phyloP scores from a whole-genome alignment of 306 rosid genomes.

The Sphenostylis stenocarpa region DNA sequence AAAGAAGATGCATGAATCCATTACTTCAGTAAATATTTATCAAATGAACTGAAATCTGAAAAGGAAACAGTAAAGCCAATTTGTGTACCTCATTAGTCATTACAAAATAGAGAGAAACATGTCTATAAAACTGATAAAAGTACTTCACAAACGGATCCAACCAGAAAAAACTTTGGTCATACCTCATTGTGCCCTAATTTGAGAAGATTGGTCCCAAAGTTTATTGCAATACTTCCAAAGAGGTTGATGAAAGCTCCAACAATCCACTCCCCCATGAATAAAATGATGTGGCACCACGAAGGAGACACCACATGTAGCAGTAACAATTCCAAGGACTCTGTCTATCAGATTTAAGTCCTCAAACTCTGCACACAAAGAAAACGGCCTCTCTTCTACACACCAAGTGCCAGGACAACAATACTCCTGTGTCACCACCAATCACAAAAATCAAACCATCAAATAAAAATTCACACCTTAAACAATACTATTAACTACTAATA shows the following conservation, averaged over 20 bases:
- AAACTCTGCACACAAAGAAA: conserved; percentile 4
- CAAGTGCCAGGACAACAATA: conserved; percentile 20
- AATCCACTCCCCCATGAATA: conserved; percentile 96
- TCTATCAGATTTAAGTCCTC: conserved; percentile 23
- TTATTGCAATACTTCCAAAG: conserved; percentile 93
- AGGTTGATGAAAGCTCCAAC: conserved; percentile 97
- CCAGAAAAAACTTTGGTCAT: background rate
- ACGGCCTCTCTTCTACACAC: conserved; percentile 29
- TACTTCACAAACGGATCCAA: background rate
- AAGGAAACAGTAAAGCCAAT: background rate
- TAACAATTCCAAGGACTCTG: conserved; percentile 9
- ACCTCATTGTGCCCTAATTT: conserved; percentile 98
- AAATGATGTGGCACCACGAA: conserved; percentile 36
- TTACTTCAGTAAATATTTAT: background rate
- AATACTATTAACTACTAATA: background rate
- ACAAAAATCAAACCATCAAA: background rate
- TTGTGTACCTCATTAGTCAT: background rate
- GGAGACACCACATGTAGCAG: conserved; percentile 56
- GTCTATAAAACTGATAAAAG: background rate
- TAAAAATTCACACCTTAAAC: background rate
- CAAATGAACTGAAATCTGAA: background rate
- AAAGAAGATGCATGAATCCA: background rate
- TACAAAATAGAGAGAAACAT: background rate
- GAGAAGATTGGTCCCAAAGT: conserved; percentile 95
- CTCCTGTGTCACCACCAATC: conserved; percentile 21